Evolutionary conservation across 1,284 basidiomycete species (phyloP), one percentile per base, ranked within the genome.

Genomic region (Ustilago hordei): DNA sequence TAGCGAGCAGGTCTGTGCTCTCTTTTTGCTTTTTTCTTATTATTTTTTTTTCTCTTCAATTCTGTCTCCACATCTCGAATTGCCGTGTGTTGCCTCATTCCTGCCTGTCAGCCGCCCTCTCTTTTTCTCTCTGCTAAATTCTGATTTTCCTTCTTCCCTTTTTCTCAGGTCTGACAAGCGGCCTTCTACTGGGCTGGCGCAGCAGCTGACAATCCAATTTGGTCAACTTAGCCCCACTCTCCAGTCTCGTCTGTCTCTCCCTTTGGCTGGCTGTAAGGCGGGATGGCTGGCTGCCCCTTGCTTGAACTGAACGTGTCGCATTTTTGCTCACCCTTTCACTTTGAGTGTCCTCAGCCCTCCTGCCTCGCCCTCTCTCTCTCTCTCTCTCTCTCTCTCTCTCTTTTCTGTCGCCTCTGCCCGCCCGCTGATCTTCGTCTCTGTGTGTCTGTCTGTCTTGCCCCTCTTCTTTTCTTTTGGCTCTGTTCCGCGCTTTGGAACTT

Each of bases 271-370:
- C 23, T 28, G n/a, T 15, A 9, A 39, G 38, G 15, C 38, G 9
- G 38, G 15, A 2, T 39, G 11, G 9, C 38, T 39, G 38, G 38
- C 48, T 32, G 11, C 19, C 43, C 11, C 19, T 45, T 45, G 43
- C n/a, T 11, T 54, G 15, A 34, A 17, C 52, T 54, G 52, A 54
- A 54, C 52, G 52, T 54, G 52, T 32, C 52, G 52, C 52, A n/a
- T 54, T 54, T 54, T 52, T 52, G 15, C 48, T 54, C 34, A 15
- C 31, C 6, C 52, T 19, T n/a, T n/a, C 32, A 32, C 48, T 36
- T 32, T 19, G 32, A 32, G 50, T 53, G 31, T 53, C 17, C 34
- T 50, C 28, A 31, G 48, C 48, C 48, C 23, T 28, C 23, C 23
- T 28, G 23, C 23, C 23, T 50, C 28, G 47, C 47, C 8, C 31